Base-by-base conservation (phyloP, 768 basidiomycete genomes). In the Lactifluus rugatus region DNA sequence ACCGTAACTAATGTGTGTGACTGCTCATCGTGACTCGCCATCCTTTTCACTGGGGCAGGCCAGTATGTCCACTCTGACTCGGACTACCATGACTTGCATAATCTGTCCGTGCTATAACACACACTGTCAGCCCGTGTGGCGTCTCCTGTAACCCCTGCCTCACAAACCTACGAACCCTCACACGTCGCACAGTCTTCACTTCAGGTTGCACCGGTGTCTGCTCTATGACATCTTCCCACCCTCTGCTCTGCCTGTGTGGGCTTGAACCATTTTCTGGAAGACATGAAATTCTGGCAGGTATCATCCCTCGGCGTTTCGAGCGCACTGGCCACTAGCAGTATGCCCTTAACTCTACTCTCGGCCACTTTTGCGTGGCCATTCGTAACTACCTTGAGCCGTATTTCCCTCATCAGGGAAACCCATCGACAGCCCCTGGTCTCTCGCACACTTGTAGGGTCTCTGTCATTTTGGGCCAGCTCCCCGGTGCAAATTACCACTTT, bases 101-200 rank as follows among this genome's bases (percentile, higher is more conserved):
- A 48, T 77, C 80, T 6, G 70, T 78, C 16, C 74, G 77, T 60
- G 82, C 82, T 32, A 66, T 68, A 42, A 61, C 69, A 23, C 70
- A 67, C 62, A 5, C 65, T 72, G 21, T 66, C 70, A 10, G 71
- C 75, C n/a, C 79, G 79, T 50, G 71, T 81, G 0, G 70, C 83
- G 2, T 80, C 81, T 0, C 71, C 77, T 1, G 70, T 88, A 5
- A 83, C 85, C 0, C 75, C 82, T 0, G 69, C 86, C 2, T 70
- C 76, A 5, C 77, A 81, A 62, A 70, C 75, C 1, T 89, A 82
- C 66, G 83, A 87, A 62, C 85, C 85, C 9, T 76, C 81, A n/a
- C 46, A 78, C 82, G n/a, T 2, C 87, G 84, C 65, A 70, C 76
- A 2, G 75, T 84, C 5, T n/a, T n/a, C n/a, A n/a, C 75, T 89